Conservation (phyloP, 1,139 yeast species). For the Geotrichum histeridarum region DNA sequence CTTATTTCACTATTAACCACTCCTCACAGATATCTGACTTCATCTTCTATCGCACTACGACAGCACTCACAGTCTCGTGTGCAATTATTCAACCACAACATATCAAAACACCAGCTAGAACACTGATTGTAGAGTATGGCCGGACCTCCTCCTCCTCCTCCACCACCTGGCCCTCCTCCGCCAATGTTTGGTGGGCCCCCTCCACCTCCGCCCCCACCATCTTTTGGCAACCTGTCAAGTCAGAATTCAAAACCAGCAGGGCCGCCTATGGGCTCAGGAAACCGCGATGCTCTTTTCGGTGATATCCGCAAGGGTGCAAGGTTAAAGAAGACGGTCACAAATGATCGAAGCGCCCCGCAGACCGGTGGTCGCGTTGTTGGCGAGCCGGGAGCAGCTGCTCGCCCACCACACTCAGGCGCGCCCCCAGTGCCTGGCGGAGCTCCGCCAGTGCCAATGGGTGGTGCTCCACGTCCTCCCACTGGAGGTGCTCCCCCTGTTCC, state of each 20-base stretch:
- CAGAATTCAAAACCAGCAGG: constrained; percentile 25
- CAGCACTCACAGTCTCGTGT: no score
- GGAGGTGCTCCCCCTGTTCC: constrained; percentile 20
- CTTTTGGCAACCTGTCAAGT: constrained; percentile 31
- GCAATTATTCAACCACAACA: no score
- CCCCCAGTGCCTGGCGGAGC: constrained; percentile 37
- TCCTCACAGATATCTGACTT: no score
- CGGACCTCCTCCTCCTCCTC: constrained; percentile 32
- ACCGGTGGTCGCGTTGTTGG: constrained; percentile 41
- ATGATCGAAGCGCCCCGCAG: constrained; percentile 60
- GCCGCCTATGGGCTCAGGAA: constrained; percentile 27
- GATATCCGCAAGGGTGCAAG: constrained; percentile 77
- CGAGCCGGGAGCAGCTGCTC: constrained; percentile 29
- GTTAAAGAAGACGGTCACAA: constrained; percentile 71
- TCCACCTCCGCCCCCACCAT: constrained; percentile 36
- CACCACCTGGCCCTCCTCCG: constrained; percentile 32
- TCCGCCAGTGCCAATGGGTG: constrained; percentile 17
- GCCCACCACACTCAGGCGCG: constrained; percentile 33
- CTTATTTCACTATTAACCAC: no score
- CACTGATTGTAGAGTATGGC: constrained; percentile 8
- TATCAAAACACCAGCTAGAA: no score
- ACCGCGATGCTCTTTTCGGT: constrained; percentile 71
- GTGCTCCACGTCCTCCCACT: constrained; percentile 16
- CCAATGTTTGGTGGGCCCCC: constrained; percentile 29
- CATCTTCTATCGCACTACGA: no score